A percentile compares a stretch with the other conserved stretches of the same genome.
Conservation (phyloP, 1,284 basidiomycete species). For the Ceratobasidium sp. region DNA sequence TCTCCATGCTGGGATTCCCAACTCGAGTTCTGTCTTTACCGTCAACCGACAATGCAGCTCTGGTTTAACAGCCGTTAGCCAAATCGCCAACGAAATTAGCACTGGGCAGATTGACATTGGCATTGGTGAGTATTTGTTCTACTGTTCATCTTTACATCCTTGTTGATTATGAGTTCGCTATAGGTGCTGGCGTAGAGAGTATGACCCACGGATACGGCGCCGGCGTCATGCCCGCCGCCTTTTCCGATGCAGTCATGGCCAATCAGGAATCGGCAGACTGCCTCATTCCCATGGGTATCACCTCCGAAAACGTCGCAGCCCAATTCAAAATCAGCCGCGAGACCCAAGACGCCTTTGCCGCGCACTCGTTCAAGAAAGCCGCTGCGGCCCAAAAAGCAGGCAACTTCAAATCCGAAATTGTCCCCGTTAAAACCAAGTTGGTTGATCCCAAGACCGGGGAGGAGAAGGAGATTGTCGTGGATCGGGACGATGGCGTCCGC, state of each 20-base stretch:
- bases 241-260: constrained; percentile 84
- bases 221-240: constrained; percentile 75
- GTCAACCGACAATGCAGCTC: constrained; percentile 97
- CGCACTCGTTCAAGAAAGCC: constrained; percentile 56
- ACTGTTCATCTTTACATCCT: not conserved
- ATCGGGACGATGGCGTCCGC: constrained; percentile 91
- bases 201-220: constrained; percentile 92
- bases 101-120: constrained; percentile 92
- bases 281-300: constrained; percentile 95
- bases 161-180: not conserved
- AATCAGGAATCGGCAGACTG: constrained; percentile 91
- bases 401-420: constrained; percentile 92
- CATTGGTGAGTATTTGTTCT: constrained; percentile 73
- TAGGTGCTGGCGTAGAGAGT: constrained; percentile 81
- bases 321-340: constrained; percentile 81
- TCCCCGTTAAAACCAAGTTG: constrained; percentile 83
- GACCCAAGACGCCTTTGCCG: constrained; percentile 88
- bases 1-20: constrained; percentile 91
- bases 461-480: constrained; percentile 82
- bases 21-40: constrained; percentile 84
- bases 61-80: constrained; percentile 88
- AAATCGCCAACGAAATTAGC: constrained; percentile 91
- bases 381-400: constrained; percentile 73
- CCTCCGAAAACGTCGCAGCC: constrained; percentile 94
- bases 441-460: constrained; percentile 89